Evolutionary conservation across 2,329 filamentous ascomycete species (phyloP).

Genomic region (Aspergillus sp.): DNA sequence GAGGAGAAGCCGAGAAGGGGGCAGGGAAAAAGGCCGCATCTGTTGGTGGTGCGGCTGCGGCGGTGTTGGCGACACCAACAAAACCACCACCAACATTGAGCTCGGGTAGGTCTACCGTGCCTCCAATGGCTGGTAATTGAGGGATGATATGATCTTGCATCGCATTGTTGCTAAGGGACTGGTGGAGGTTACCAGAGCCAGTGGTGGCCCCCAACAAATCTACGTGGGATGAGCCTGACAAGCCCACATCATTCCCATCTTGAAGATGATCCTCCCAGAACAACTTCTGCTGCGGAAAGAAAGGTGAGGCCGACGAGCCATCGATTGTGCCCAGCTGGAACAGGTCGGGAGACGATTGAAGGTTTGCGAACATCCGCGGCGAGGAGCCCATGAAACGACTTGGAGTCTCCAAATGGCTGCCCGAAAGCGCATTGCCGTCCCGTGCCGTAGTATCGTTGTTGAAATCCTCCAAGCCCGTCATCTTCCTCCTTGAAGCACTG

Average conservation of each 20-base stretch:
- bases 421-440: slow-evolving; percentile 13
- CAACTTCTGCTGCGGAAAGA: slow-evolving; percentile 47
- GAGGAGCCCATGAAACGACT: slow-evolving; percentile 38
- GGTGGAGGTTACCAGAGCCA: slow-evolving; percentile 11
- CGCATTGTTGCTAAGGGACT: slow-evolving; percentile 4
- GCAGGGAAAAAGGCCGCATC: slow-evolving; percentile 35
- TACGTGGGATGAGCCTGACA: slow-evolving; percentile 9
- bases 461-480: slow-evolving; percentile 25
- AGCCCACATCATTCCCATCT: slow-evolving; percentile 10
- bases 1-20: slow-evolving; percentile 40
- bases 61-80: slow-evolving; percentile 20
- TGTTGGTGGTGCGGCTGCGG: slow-evolving; percentile 12
- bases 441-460: slow-evolving; percentile 11
- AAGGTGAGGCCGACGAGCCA: slow-evolving; percentile 46
- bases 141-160: slow-evolving; percentile 22
- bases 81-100: slow-evolving; percentile 23
- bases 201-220: slow-evolving; percentile 16
- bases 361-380: slow-evolving; percentile 42
- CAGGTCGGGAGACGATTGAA: slow-evolving; percentile 52
- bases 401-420: slow-evolving; percentile 36
- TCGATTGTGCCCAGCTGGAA: slow-evolving; percentile 47
- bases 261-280: slow-evolving; percentile 41
- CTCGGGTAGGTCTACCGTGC: slow-evolving; percentile 26
- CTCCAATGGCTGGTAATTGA: slow-evolving; percentile 29
- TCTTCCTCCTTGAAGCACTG: slow-evolving; percentile 46